Evolutionary conservation across 768 basidiomycete species (phyloP), one percentile per base, ranked within the genome.

Genomic region (Mycena vitilis): DNA sequence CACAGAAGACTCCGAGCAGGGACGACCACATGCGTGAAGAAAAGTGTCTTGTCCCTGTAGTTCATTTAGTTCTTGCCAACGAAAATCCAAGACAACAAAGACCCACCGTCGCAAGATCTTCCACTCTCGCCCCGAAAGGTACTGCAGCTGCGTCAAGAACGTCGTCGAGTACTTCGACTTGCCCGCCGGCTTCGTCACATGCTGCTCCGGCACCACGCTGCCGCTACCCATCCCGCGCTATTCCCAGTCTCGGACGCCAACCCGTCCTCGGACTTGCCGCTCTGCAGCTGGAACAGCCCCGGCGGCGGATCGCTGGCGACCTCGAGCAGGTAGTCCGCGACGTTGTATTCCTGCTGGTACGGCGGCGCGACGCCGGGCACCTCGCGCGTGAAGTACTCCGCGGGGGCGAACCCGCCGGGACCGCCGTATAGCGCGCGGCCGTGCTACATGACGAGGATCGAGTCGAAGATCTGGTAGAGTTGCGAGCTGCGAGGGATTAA

Each of bases 261-360:
- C 18, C 49, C 49, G 38, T 53, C 40, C 37, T 65, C 63, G 12
- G 55, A 9, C 40, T 51, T 71, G 47, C 38, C 40, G 40, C 60
- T 69, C 45, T 55, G 42, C 25, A 73, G 55, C 63, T 77, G 80
- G 81, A 88, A 87, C 1, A 88, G 76, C 37, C 77, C 78, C 9
- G 84, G 79, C 16, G 88, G 86, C 0, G 88, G 84, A 56, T 88
- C 88, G 73, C 88, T 91, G 1, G 95, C 95, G 59, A 98, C 86
- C 71, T 98, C 96, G 23, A 98, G 84, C 13, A 98, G 85, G 74
- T 96, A 94, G 76, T 98, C 96, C 0, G 96, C 95, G 20, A 96
- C 87, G 73, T 98, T 98, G 81, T 96, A 96, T 0, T 94, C 95
- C 56, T 89, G 84, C 10, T 87, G 91, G 74, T 90, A 95, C 12